These are phyloP conservation scores for Prosopis cineraria DNA, from an alignment of 306 rosid species.

Conservation along the genomic window DNA sequence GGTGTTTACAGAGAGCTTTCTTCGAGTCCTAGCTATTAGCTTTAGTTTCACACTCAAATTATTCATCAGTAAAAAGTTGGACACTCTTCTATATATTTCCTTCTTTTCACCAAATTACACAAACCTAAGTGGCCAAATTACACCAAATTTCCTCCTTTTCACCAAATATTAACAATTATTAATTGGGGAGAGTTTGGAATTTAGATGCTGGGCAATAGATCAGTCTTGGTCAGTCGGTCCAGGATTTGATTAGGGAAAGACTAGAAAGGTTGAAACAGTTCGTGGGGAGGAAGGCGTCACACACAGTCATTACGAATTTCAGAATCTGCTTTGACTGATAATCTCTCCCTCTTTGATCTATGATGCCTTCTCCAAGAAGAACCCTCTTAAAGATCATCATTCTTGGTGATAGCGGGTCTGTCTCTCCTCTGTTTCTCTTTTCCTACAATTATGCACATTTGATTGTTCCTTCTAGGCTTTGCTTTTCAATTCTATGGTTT, in stretches of 20 bases:
- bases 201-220: not conserved
- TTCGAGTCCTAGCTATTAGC: no score
- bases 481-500: slow-evolving; percentile 31
- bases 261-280: not conserved
- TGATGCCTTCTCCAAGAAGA: slow-evolving; percentile 95
- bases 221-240: not conserved
- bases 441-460: not conserved
- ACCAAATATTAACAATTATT: no score
- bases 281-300: not conserved
- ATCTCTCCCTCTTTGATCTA: slow-evolving; percentile 25
- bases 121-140: no score
- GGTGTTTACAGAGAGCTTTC: no score
- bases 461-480: not conserved
- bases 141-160: no score
- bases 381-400: slow-evolving; percentile 96
- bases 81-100: no score
- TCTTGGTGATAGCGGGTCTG: slow-evolving; percentile 98
- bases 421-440: slow-evolving; percentile 3
- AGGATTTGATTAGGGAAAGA: not conserved
- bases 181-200: not conserved
- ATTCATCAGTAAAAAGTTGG: no score
- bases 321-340: not conserved
- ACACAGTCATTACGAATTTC: not conserved
- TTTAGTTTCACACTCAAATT: no score
- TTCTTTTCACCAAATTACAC: no score